A percentile compares a stretch with the other conserved stretches of the same genome.
Evolutionary conservation across 169 alveolate species (phyloP).

Genomic region (Pseudocohnilembus persalinus): DNA sequence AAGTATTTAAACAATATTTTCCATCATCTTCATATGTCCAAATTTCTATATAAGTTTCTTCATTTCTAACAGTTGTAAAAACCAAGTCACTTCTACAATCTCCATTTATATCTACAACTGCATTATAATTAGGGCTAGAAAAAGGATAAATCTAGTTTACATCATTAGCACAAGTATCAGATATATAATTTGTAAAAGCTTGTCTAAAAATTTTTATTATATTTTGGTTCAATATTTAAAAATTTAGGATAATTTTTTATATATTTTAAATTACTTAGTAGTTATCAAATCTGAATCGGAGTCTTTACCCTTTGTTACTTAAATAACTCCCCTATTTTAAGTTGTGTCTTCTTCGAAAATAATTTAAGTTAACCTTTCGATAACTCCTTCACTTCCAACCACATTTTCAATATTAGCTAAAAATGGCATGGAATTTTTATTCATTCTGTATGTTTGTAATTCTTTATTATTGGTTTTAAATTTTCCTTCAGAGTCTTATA

Average conservation of each 20-base stretch:
- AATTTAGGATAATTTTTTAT: too few relatives aligned
- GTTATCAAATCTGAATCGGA: not conserved
- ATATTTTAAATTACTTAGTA: too few relatives aligned
- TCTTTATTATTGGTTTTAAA: not conserved
- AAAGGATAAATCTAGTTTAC: not conserved
- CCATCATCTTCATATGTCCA: constrained; percentile 29
- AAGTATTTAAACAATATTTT: constrained; percentile 24
- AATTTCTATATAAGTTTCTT: constrained; percentile 17
- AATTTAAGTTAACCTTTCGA: not conserved
- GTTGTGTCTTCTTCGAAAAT: not conserved
- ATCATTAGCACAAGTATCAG: not conserved
- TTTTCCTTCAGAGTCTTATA: not conserved
- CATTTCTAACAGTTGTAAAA: constrained; percentile 1
- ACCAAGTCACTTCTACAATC: constrained; percentile 49
- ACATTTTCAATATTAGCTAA: not conserved
- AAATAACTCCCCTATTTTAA: not conserved
- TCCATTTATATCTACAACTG: constrained; percentile 42
- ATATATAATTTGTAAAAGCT: not conserved
- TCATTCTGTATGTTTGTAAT: not conserved
- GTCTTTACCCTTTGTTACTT: too few relatives aligned
- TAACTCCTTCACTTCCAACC: not conserved
- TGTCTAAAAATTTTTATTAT: not conserved
- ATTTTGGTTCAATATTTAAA: too few relatives aligned
- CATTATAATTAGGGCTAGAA: constrained; percentile 24
- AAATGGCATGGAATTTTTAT: not conserved